Conservation (phyloP, 2,329 filamentous ascomycete genomes). For the Golovinomyces cichoracearum region DNA sequence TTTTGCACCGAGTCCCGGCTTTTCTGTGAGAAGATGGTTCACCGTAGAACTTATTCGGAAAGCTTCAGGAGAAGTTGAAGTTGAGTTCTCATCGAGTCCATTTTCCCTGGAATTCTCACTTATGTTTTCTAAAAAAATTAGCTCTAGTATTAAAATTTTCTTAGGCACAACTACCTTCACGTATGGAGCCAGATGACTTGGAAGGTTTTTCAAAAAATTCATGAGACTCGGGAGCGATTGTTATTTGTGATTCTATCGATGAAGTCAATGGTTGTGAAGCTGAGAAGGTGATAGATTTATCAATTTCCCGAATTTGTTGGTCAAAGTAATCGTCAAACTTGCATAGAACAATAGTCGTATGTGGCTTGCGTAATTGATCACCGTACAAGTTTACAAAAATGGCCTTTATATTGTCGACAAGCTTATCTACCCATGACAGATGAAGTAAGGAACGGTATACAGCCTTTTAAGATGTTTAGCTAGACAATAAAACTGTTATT, state of each 20-base stretch:
- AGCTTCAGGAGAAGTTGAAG: constrained; percentile 34
- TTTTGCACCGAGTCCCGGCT: constrained; percentile 47
- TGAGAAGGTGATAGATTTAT: constrained; percentile 21
- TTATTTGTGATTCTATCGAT: too few species aligned
- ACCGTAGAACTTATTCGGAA: constrained; percentile 10
- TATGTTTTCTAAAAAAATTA: constrained; percentile 8
- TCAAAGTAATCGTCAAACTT: constrained; percentile 86
- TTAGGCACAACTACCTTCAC: constrained; percentile 8
- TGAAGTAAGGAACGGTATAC: constrained; percentile 91
- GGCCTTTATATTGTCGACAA: constrained; percentile 80
- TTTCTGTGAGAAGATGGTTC: constrained; percentile 43
- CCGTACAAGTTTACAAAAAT: constrained; percentile 80
- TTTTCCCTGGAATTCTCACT: constrained; percentile 13
- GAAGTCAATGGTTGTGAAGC: constrained; percentile 3
- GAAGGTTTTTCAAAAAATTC: constrained; percentile 22
- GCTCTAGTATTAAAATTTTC: neutral
- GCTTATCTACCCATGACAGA: constrained; percentile 87
- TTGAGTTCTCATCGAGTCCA: constrained; percentile 31
- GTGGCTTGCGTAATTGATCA: constrained; percentile 56
- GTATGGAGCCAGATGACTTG: constrained; percentile 18
- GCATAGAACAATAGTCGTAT: constrained; percentile 57
- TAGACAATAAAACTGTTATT: neutral
- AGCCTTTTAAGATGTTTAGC: constrained; percentile 29
- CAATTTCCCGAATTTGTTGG: constrained; percentile 66
- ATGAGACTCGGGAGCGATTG: neutral